phyloP scores from a whole-genome alignment of 2,329 filamentous ascomycete genomes.

The Tolypocladium cylindrosporum region DNA sequence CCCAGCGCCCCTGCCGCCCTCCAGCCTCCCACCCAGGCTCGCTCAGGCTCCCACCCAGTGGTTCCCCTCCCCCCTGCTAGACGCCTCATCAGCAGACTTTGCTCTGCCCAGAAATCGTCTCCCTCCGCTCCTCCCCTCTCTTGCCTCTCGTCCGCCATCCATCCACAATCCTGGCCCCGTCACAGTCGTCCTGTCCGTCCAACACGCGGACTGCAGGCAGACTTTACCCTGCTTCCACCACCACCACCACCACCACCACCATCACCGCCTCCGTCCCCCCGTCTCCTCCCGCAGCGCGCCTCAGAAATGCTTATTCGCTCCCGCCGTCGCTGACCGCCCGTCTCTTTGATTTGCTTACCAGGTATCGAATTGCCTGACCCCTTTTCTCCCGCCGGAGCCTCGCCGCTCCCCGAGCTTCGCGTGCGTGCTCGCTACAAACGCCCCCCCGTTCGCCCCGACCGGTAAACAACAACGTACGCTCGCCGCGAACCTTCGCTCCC shows the following conservation, averaged over 20 bases:
- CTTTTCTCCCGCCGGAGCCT: slow-evolving; percentile 7
- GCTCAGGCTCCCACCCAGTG: neutral
- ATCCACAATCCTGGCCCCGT: slow-evolving; percentile 1
- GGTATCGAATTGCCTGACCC: slow-evolving; percentile 5
- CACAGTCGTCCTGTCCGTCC: neutral
- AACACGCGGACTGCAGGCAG: neutral
- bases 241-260: neutral
- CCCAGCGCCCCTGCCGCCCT: slow-evolving; percentile 2
- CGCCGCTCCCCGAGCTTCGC: slow-evolving; percentile 9
- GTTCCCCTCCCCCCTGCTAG: slow-evolving; percentile 4
- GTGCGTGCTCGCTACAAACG: slow-evolving; percentile 2
- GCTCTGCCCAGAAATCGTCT: slow-evolving; percentile 7
- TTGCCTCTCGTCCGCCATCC: neutral
- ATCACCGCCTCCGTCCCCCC: neutral
- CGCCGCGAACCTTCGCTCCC: neutral
- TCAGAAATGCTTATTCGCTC: slow-evolving; percentile 11
- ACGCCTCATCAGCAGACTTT: slow-evolving; percentile 11
- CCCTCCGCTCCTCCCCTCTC: slow-evolving; percentile 1
- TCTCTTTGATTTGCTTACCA: slow-evolving; percentile 6
- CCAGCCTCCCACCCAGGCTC: neutral
- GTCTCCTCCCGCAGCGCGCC: slow-evolving; percentile 2
- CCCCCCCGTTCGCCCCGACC: slow-evolving; percentile 4
- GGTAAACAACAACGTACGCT: slow-evolving; percentile 3
- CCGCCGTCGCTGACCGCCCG: slow-evolving; percentile 10
- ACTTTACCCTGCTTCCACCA: neutral